Base-by-base conservation (phyloP, 768 basidiomycete genomes). In the Auriscalpium vulgare region DNA sequence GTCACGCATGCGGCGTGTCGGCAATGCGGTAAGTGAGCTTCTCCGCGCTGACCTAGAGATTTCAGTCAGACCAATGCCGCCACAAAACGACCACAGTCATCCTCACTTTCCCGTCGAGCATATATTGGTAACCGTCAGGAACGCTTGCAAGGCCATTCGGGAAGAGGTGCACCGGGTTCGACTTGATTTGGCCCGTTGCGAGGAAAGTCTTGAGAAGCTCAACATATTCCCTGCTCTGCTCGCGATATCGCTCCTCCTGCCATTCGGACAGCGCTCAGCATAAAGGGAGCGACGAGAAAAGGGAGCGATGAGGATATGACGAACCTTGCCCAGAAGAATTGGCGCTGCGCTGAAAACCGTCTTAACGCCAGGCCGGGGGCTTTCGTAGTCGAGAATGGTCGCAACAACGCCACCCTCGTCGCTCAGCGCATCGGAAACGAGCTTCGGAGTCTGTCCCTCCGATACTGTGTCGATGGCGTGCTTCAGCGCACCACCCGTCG, bases 1-100 rank as follows among this genome's bases (percentile, higher is more conserved):
- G 5, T 29, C 29, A 29, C 29, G 4, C 29, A 5, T 29, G 2
- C 29, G 43, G 53, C 19, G 50, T 52, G 46, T 38, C 17, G n/a
- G 51, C 11, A 38, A 61, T 55, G 23, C 59, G 37, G 37, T 66
- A 63, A 35, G 67, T 66, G 37, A 67, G 57, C 61, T 71, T 70
- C 58, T 63, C 62, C 29, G 52, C 67, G 29, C 62, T 64, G 46
- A 62, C 50, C 50, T 55, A 5, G 37, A 5, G 13, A 14, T 34
- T 37, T 17, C 10, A 37, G 36, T 44, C 19, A 53, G 47, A 14
- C 34, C 14, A 40, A 16, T 35, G 37, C n/a, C 35, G 23, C 4
- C 37, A 13, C 23, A 29, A 45, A 10, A 13, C 23, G 7, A 37
- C 1, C 16, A 29, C 10, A 10, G 19, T 11, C 21, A 21, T 16